phyloP scores from a whole-genome alignment of 495 filamentous ascomycete species.

The Neurospora sp. region DNA sequence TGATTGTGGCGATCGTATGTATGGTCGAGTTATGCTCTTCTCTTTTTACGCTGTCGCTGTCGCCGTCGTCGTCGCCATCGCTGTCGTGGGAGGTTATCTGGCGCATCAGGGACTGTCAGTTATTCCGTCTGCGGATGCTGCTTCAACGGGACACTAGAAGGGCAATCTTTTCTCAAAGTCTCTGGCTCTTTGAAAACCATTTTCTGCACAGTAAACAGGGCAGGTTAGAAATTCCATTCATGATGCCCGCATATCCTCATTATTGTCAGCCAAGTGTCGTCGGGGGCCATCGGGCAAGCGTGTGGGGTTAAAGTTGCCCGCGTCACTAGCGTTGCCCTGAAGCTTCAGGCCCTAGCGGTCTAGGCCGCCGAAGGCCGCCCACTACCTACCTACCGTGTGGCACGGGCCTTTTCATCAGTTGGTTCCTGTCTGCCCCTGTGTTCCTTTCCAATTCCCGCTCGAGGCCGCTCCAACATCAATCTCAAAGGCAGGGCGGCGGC shows the following conservation, averaged over 20 bases:
- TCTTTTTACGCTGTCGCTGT: not conserved
- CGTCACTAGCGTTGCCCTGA: not conserved
- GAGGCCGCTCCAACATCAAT: not conserved
- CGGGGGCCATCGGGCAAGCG: not conserved
- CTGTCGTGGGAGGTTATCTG: not conserved
- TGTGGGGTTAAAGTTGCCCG: not conserved
- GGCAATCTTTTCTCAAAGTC: not conserved
- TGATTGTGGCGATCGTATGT: not conserved
- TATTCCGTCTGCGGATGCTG: not conserved
- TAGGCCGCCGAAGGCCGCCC: not conserved
- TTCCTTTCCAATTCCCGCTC: too few species aligned
- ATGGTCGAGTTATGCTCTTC: not conserved
- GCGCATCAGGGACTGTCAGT: not conserved
- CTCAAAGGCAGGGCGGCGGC: not conserved
- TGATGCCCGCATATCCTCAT: not conserved
- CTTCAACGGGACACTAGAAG: not conserved
- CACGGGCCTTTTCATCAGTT: not conserved
- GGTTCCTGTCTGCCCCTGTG: not conserved
- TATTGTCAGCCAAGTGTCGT: not conserved
- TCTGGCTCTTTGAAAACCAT: not conserved
- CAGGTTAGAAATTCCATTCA: not conserved
- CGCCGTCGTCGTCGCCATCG: not conserved
- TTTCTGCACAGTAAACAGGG: not conserved
- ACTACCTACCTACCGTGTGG: not conserved
- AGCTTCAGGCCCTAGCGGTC: not conserved